phyloP scores from a whole-genome alignment of 345 rosid genomes.

The Arabidopsis arenosa region DNA sequence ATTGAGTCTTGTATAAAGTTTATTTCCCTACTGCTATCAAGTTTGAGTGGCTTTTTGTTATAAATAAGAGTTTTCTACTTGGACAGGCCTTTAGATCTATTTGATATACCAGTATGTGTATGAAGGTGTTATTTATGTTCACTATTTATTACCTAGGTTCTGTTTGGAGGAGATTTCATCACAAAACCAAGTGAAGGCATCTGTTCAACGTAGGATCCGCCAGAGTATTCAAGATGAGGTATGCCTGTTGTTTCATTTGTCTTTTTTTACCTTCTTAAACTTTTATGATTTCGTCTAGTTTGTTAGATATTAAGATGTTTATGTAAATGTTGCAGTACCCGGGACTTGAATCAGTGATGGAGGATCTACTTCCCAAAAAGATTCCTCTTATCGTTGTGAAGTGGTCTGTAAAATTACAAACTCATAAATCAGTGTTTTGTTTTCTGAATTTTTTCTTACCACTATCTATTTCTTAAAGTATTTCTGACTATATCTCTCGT shows the following conservation, averaged over 20 bases:
- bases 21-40: constrained; percentile 14
- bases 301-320: constrained; percentile 11
- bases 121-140: constrained; percentile 3
- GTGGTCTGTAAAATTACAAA: constrained; percentile 59
- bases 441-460: neutral
- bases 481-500: constrained; percentile 27
- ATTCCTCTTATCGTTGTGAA: constrained; percentile 84
- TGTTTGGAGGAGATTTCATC: constrained; percentile 88
- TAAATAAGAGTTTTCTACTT: neutral
- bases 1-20: neutral
- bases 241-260: neutral
- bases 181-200: constrained; percentile 98
- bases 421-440: constrained; percentile 19
- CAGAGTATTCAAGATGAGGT: constrained; percentile 99
- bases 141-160: constrained; percentile 62
- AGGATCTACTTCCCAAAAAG: constrained; percentile 97
- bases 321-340: constrained; percentile 71
- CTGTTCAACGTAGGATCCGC: constrained; percentile 93
- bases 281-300: constrained; percentile 13
- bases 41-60: neutral
- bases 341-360: constrained; percentile 87
- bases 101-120: neutral
- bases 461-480: neutral
- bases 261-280: constrained; percentile 20
- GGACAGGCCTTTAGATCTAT: neutral